Percentiles rank a stretch among this genome's conserved stretches.
Evolutionary conservation across 129 eudicot species (phyloP).

Genomic region (Silybum marianum): DNA sequence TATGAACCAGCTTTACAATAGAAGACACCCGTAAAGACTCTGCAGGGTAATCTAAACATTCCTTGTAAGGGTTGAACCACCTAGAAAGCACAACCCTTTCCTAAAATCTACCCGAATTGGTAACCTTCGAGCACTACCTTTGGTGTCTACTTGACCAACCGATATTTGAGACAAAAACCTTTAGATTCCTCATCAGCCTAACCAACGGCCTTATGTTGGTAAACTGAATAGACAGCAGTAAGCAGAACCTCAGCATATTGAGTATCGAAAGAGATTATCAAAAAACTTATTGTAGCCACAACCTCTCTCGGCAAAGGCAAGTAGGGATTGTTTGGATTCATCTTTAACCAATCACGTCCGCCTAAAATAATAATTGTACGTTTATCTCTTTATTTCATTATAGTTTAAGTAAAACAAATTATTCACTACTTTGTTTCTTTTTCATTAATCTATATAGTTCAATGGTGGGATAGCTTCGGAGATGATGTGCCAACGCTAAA

Average conservation of each 20-base stretch:
- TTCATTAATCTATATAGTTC: not conserved
- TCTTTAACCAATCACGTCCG: too few species aligned
- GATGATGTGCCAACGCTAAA: not conserved
- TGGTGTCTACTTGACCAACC: slow-evolving; percentile 77
- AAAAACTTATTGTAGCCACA: slow-evolving; percentile 28
- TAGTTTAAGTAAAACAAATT: too few species aligned
- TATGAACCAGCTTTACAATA: slow-evolving; percentile 35
- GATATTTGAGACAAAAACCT: slow-evolving; percentile 89
- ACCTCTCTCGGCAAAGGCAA: too few species aligned
- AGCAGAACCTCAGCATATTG: slow-evolving; percentile 69
- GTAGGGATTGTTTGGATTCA: too few species aligned
- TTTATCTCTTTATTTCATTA: too few species aligned
- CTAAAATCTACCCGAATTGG: slow-evolving; percentile 78
- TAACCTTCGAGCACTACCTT: slow-evolving; percentile 75
- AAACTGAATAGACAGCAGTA: slow-evolving; percentile 32
- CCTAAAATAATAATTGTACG: too few species aligned
- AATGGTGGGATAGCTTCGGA: not conserved
- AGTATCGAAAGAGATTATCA: slow-evolving; percentile 76
- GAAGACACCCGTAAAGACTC: slow-evolving; percentile 28
- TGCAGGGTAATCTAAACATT: slow-evolving; percentile 29
- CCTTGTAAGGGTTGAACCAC: slow-evolving; percentile 65
- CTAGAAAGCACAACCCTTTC: slow-evolving; percentile 81
- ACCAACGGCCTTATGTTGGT: slow-evolving; percentile 83
- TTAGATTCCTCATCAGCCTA: slow-evolving; percentile 91
- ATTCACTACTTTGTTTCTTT: not conserved